A percentile compares a stretch with the other conserved stretches of the same genome.
These are phyloP conservation scores for Gloeostereum incarnatum DNA, from an alignment of 768 basidiomycete species.

Conservation along the genomic window DNA sequence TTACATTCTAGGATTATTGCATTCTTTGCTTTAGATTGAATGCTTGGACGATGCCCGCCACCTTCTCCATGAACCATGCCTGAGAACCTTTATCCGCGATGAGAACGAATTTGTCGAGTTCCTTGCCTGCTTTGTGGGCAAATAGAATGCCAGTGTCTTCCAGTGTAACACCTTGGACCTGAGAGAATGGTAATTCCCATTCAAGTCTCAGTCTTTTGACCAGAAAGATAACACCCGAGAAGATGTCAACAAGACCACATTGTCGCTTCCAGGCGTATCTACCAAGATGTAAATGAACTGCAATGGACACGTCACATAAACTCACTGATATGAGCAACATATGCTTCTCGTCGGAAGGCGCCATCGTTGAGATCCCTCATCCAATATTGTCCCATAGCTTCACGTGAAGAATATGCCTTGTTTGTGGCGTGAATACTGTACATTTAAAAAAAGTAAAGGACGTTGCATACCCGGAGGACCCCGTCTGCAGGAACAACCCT, in stretches of 20 bases:
- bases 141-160: conserved; percentile 90
- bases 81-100: conserved; percentile 70
- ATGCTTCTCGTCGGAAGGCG: conserved; percentile 71
- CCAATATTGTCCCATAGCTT: conserved; percentile 94
- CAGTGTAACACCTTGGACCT: conserved; percentile 79
- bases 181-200: conserved; percentile 87
- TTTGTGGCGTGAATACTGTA: no score
- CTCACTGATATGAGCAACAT: conserved; percentile 90
- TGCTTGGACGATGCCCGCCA: conserved; percentile 66
- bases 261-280: conserved; percentile 77
- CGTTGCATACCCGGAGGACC: conserved; percentile 58
- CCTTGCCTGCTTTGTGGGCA: conserved; percentile 68
- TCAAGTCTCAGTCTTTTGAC: conserved; percentile 78
- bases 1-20: no score
- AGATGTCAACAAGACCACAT: conserved; percentile 71
- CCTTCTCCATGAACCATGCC: conserved; percentile 74
- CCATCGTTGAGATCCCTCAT: conserved; percentile 92
- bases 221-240: conserved; percentile 75
- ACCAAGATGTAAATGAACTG: conserved; percentile 3
- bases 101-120: conserved; percentile 67
- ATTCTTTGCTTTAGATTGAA: conserved; percentile 70
- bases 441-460: conserved; percentile 5
- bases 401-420: conserved; percentile 83
- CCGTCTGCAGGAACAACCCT: conserved; percentile 83
- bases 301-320: neutral